Evolutionary conservation across 202 grass and related monocot genomes (phyloP).

Genomic region (Schoenoplectus tabernaemontani): DNA sequence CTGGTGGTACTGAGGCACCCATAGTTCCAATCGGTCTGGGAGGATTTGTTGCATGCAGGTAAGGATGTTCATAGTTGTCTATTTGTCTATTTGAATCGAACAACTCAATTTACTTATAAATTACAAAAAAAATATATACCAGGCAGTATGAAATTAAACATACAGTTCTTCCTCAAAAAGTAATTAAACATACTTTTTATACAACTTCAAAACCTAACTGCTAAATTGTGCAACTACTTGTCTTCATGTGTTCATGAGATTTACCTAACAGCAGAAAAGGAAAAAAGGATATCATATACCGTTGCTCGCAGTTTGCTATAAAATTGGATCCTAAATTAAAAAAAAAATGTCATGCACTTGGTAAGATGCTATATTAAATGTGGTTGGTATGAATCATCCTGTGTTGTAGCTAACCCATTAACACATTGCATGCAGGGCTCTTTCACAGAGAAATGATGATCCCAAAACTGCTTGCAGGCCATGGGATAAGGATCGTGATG

Average conservation of each 20-base stretch:
- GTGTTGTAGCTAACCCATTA: neutral
- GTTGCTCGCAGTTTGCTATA: neutral
- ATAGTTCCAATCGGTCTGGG: conserved; percentile 64
- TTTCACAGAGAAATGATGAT: conserved; percentile 66
- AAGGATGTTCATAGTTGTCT: neutral
- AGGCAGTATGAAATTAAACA: neutral
- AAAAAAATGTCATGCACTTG: neutral
- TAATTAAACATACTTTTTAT: no score
- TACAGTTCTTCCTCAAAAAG: no score
- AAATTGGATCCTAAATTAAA: neutral
- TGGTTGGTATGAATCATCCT: neutral
- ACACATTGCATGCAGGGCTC: conserved; percentile 32
- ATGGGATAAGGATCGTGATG: conserved; percentile 72
- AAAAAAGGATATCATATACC: neutral
- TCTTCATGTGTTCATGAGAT: neutral
- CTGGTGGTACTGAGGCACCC: conserved; percentile 71
- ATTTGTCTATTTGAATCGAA: neutral
- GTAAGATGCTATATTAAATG: neutral
- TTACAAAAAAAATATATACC: neutral
- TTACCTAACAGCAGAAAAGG: neutral
- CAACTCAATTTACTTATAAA: neutral
- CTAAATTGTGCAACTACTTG: neutral
- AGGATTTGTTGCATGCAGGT: conserved; percentile 62
- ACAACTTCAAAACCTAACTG: neutral
- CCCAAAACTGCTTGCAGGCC: conserved; percentile 64